Evolutionary conservation across 2,329 filamentous ascomycete genomes (phyloP), one percentile per base, ranked within the genome.

Genomic region (Ilyonectria sp.): DNA sequence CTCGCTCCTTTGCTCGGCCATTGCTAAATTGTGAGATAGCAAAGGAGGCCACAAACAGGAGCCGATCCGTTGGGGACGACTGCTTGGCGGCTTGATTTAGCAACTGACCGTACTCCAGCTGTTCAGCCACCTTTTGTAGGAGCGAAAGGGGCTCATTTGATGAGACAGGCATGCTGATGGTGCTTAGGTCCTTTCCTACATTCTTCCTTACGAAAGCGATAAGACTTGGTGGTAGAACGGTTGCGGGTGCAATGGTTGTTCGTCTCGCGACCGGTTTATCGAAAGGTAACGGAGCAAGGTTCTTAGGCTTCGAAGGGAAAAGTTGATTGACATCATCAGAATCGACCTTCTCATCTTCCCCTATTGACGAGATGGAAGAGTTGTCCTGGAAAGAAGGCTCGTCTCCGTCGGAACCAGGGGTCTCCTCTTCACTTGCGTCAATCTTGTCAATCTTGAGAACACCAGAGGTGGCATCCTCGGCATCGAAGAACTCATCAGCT

Each of bases 151-250:
- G 96, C 79, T 99, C 96, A 80, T 99, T 99, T 26, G 95, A 92
- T 5, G 95, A 97, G 1, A 98, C 96, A 0, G 96, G 96, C 95
- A 98, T 98, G 54, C 94, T 95, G 71, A 99, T 97, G 3, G 94
- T 97, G 67, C 94, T 97, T 55, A 99, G 85, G 80, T 99, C 96
- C 81, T 99, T 99, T 77, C 96, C 96, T 10, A 98, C 96, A 74
- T 99, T 99, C 81, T 98, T 99, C 73, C 96, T 91, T 35, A 98
- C 87, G 79, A 98, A 97, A 0, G 94, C 93, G 72, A 99, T 97
- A 60, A 99, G 85, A 79, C 94, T 97, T 0, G 96, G 96, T 0
- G 96, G 96, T 64, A 91, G 85, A 15, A 94, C 90, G 31, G 91
- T 94, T 7, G 95, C 90, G 2, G 92, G 86, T 3, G 91, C 87